Evolutionary conservation across 2,329 filamentous ascomycete species (phyloP).

Genomic region (Fusarium nygamai): DNA sequence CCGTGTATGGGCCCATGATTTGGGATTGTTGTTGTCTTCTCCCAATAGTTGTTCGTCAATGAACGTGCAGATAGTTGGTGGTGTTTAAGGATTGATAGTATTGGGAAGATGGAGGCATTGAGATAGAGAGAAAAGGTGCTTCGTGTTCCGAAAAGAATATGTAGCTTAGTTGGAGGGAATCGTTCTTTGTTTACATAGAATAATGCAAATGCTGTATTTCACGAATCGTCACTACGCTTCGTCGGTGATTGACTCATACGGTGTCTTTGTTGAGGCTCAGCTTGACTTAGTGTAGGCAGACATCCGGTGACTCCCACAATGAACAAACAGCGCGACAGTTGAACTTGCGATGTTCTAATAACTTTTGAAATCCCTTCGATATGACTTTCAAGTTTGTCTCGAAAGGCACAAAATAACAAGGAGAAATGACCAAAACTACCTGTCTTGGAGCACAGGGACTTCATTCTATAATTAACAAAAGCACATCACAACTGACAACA

Average conservation of each 20-base stretch:
- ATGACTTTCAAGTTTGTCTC: neutral
- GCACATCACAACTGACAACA: neutral
- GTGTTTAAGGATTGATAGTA: neutral
- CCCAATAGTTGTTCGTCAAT: neutral
- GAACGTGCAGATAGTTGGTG: neutral
- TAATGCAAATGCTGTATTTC: neutral
- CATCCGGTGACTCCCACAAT: neutral
- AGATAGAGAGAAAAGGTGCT: neutral
- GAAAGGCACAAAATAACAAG: neutral
- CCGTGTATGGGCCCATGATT: neutral
- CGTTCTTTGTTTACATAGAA: neutral
- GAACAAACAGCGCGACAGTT: neutral
- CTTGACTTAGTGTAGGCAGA: neutral
- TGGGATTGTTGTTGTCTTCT: too few species aligned
- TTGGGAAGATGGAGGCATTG: neutral
- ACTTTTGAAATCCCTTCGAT: neutral
- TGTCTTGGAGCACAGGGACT: neutral
- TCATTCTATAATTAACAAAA: neutral
- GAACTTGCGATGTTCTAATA: neutral
- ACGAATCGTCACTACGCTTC: neutral
- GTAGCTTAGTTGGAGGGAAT: neutral
- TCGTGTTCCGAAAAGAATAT: neutral
- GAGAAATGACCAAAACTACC: neutral
- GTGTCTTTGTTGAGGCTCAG: neutral
- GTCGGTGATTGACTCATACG: slow-evolving; percentile 9